Base-by-base conservation (phyloP, 129 eudicot genomes). In the Escallonia herrerae region DNA sequence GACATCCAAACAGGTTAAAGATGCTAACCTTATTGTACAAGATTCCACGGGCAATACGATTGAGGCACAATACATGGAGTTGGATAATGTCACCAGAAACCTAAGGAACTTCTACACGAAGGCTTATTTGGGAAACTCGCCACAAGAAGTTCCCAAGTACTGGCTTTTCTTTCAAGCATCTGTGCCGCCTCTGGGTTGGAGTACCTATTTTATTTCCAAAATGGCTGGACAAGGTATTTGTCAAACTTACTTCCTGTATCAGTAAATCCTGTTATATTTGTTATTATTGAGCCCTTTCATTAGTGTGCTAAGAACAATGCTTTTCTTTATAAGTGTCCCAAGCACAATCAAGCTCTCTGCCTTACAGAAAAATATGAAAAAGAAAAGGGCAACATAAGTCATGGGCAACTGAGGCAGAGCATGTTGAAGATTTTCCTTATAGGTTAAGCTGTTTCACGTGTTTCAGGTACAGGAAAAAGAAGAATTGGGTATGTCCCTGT, bases 111-210 rank as follows among this genome's bases (percentile, higher is more conserved):
- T 79, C 49, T 91, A 91, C 69, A 74, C 88, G 0, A 70, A 83
- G 65, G 97, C 97, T 63, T 91, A 91, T 80, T 51, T 72, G 69
- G 96, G 97, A 67, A 79, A 74, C 48, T 80, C 95, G 37, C 84
- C 90, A 2, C 38, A 66, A 62, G 7, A 71, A 64, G 82, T 43
- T 51, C 95, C 97, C 67, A 87, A 91, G 55, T 91, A 76, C 64
- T 91, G 91, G 95, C 83, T 91, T 62, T 52, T 65, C 56, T 91
- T 91, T 77, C 80, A 68, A 72, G 97, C 77, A 62, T 74, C 81
- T 52, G 86, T 91, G 68, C 90, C 89, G 46, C 95, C 97, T 13
- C 63, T 91, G 77, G 97, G 97, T 64, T 87, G 93, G 94, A 91
- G 75, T 75, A 91, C 97, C 59, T 91, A 87, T 79, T 85, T 87